Evolutionary conservation across 2,329 filamentous ascomycete genomes (phyloP).

Genomic region (Fusarium hostae): DNA sequence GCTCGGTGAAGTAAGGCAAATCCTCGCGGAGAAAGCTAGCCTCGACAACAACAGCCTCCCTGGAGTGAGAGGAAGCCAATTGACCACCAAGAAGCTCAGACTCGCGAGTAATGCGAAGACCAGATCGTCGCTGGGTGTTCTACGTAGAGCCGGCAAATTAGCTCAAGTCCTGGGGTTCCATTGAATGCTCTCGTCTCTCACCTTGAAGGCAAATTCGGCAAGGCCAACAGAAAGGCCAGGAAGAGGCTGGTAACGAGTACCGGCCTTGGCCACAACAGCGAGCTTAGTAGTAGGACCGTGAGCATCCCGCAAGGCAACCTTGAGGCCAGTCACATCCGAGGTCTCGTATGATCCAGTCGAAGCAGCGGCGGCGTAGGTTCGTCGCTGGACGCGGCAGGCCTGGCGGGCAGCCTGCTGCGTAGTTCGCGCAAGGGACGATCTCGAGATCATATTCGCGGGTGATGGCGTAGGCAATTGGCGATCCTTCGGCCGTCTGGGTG

Average conservation of each 20-base stretch:
- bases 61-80: constrained; percentile 87
- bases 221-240: constrained; percentile 91
- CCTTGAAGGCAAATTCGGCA: constrained; percentile 98
- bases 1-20: constrained; percentile 96
- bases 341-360: constrained; percentile 86
- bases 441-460: constrained; percentile 70
- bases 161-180: constrained; percentile 48
- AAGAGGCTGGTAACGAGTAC: constrained; percentile 89
- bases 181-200: constrained; percentile 49
- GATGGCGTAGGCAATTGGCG: constrained; percentile 67
- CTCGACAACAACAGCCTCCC: constrained; percentile 91
- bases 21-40: constrained; percentile 96
- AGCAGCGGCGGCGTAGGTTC: constrained; percentile 69
- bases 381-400: constrained; percentile 66
- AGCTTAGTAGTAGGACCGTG: constrained; percentile 90
- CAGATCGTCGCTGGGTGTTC: constrained; percentile 89
- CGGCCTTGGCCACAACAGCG: constrained; percentile 91
- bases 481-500: constrained; percentile 55
- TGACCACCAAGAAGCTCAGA: constrained; percentile 93
- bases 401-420: constrained; percentile 68
- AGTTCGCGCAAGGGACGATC: constrained; percentile 68
- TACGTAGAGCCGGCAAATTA: constrained; percentile 62
- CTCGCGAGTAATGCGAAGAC: constrained; percentile 93
- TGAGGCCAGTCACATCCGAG: constrained; percentile 86
- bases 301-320: constrained; percentile 91